These are phyloP conservation scores for Naematelia aurantialba DNA, from an alignment of 768 basidiomycete species.

Conservation along the genomic window DNA sequence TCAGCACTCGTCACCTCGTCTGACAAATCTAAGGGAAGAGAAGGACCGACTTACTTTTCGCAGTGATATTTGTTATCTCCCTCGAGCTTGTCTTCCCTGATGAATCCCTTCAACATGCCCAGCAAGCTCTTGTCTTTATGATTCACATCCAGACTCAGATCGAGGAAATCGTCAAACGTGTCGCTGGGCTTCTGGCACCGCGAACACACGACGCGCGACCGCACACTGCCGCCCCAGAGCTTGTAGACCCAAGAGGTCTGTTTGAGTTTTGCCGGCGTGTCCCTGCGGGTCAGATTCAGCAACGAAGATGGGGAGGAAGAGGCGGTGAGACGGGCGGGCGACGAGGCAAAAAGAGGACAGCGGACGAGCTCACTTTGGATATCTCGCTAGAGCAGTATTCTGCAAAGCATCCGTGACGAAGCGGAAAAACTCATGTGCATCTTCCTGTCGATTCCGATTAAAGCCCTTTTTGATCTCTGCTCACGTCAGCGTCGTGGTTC, in stretches of 20 bases:
- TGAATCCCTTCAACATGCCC: constrained; percentile 55
- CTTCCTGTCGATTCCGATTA: constrained; percentile 88
- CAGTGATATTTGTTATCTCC: constrained; percentile 97
- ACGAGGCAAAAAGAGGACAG: background rate
- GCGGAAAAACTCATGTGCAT: constrained; percentile 95
- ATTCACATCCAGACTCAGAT: constrained; percentile 85
- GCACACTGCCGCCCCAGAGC: constrained; percentile 85
- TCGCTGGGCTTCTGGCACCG: constrained; percentile 84
- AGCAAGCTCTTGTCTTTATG: constrained; percentile 58
- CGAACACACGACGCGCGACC: constrained; percentile 82
- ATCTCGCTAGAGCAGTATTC: constrained; percentile 70
- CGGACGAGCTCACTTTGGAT: constrained; percentile 58
- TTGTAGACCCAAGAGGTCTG: constrained; percentile 93
- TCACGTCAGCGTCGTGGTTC: too few relatives aligned
- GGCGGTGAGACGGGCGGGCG: background rate
- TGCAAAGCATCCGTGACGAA: constrained; percentile 90
- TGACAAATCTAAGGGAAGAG: too few relatives aligned
- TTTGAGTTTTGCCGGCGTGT: constrained; percentile 47
- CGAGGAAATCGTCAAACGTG: constrained; percentile 91
- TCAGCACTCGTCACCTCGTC: background rate
- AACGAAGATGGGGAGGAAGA: background rate
- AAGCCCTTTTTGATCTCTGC: constrained; percentile 89
- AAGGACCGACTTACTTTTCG: constrained; percentile 76
- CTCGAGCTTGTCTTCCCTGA: constrained; percentile 73
- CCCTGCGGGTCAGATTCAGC: constrained; percentile 30